phyloP scores from a whole-genome alignment of 495 filamentous ascomycete genomes.

The Pseudomonodictys pantanalensis region DNA sequence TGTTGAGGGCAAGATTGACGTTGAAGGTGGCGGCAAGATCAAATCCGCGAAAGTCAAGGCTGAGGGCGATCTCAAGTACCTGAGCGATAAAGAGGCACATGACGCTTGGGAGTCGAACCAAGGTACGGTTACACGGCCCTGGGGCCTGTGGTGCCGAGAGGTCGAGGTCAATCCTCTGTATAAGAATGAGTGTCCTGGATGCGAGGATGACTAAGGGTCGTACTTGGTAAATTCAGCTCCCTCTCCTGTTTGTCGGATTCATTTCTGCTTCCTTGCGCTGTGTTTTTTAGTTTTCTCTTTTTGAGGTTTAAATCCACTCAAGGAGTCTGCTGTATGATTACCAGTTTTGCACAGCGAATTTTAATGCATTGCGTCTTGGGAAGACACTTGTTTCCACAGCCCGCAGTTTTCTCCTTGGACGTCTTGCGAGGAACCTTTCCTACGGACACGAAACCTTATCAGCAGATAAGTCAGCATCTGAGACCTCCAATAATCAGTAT shows the following conservation, averaged over 20 bases:
- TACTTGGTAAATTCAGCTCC: neutral
- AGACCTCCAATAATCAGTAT: no score
- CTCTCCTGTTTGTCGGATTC: neutral
- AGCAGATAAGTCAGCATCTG: no score
- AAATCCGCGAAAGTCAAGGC: slow-evolving; percentile 40
- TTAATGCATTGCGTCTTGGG: no score
- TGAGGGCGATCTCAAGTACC: slow-evolving; percentile 38
- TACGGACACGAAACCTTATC: no score
- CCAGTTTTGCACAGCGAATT: no score
- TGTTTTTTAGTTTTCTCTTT: no score
- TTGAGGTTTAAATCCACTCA: no score
- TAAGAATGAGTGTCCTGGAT: slow-evolving; percentile 34
- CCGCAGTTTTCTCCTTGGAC: no score
- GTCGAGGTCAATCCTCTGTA: slow-evolving; percentile 39
- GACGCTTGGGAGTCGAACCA: slow-evolving; percentile 36
- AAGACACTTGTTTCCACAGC: no score
- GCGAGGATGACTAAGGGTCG: slow-evolving; percentile 14
- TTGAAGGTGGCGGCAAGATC: slow-evolving; percentile 38
- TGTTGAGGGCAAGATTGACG: slow-evolving; percentile 29
- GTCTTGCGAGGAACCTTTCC: no score
- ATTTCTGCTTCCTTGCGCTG: neutral
- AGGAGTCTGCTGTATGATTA: no score
- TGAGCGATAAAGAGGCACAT: slow-evolving; percentile 39
- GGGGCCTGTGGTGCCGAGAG: slow-evolving; percentile 42
- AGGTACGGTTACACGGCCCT: slow-evolving; percentile 30